Base-by-base conservation (phyloP, 352 stramenopile species). In the Globisporangium heterothallicum region DNA sequence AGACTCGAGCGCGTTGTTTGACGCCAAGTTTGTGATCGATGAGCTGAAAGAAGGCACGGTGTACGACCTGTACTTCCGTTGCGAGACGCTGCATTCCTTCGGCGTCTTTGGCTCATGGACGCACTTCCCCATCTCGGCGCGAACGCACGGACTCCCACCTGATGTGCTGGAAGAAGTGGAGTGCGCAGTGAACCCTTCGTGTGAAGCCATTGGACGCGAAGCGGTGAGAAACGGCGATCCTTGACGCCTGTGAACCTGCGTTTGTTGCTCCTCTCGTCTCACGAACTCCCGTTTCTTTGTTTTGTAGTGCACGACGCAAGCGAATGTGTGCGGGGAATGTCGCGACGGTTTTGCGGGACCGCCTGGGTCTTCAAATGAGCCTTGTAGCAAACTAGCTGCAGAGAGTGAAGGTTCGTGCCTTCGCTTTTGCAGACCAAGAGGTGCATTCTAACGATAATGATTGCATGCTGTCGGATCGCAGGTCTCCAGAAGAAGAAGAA, bases 61-160 rank as follows among this genome's bases (percentile, higher is more conserved):
- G 8, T 89, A 92, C 45, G 76, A 88, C 27, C 52, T 93, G 30
- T 93, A 84, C 68, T 66, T 93, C 25, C 67, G 78, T 6, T 56
- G 75, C 1, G 83, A 93, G 67, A 90, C 80, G 1, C 66, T 92
- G n/a, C 58, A 74, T 26, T 92, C 80, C 42, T 70, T 63, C 22
- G 83, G 83, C 2, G 83, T 93, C 13, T 70, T 86, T 34, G 70
- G 82, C 25, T 51, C 73, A 5, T 91, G 79, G 79, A 68, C 71
- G 25, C 47, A 45, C 8, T 57, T 78, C 22, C 61, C 74, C 1
- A 55, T 82, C 30, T 74, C 65, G 4, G 74, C 74, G 19, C 61
- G 63, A 5, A 91, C 79, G 0, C 79, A 91, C 25, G 76, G 79
- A 6, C 55, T 88, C 13, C 79, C 79, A 0, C 65, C 79, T 0